Conservation (phyloP, 2,329 filamentous ascomycete genomes). For the Ceratocystiopsis sp. region DNA sequence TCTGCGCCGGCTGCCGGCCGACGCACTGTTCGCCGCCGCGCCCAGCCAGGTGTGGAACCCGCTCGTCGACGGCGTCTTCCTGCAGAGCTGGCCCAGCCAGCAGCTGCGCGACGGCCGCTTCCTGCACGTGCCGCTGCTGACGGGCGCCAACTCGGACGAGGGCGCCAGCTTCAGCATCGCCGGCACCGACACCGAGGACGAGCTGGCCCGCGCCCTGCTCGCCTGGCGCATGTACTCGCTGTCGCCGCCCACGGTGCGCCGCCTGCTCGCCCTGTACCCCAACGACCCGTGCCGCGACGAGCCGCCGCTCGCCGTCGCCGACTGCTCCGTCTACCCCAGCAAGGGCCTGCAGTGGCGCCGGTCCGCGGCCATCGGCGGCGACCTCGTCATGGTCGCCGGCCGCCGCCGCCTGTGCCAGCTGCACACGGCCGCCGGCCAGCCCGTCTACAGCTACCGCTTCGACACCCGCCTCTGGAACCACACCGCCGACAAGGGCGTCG, state of each 20-base stretch:
- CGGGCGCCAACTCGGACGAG: conserved; percentile 4
- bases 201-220: background rate
- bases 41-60: conserved; percentile 3
- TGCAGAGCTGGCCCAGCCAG: conserved; percentile 9
- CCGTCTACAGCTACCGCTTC: conserved; percentile 24
- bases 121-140: conserved; percentile 1
- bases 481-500: conserved; percentile 1
- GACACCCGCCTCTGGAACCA: conserved; percentile 21
- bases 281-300: conserved; percentile 67
- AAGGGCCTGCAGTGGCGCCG: background rate
- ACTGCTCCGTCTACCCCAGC: background rate
- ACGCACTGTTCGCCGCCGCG: background rate
- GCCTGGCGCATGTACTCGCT: background rate
- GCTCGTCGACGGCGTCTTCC: conserved; percentile 21
- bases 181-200: background rate
- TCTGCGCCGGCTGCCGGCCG: background rate
- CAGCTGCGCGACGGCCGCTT: conserved; percentile 1
- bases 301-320: conserved; percentile 24
- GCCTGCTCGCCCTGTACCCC: background rate
- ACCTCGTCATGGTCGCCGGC: background rate
- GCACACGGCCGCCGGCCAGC: conserved; percentile 6
- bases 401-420: conserved; percentile 12
- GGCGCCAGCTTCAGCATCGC: conserved; percentile 17
- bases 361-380: background rate
- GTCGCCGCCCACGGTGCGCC: no score